Base-by-base conservation (phyloP, 768 basidiomycete genomes). In the Tulasnella sp. region DNA sequence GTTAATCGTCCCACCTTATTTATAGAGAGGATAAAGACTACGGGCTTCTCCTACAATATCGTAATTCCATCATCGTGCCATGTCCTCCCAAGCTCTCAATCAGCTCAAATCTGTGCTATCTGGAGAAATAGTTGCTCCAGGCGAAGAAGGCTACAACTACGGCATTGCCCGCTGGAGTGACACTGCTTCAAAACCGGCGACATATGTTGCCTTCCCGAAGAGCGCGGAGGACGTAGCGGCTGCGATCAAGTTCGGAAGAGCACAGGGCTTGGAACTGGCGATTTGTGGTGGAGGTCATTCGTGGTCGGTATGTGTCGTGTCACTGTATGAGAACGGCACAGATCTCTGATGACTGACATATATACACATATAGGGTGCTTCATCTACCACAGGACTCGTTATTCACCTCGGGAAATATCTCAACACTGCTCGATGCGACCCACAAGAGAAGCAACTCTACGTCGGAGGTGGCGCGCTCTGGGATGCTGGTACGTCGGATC, bases 361-460 rank as follows among this genome's bases (percentile, higher is more conserved):
- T 14, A 19, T 34, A 86, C 73, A 82, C 77, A 73, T 81, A 2
- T 75, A 81, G 29, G 84, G 83, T 7, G 79, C 83, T 6, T 71
- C 69, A 17, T 59, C 69, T 11, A 35, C 29, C 8, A 44, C 34
- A 17, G 69, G 69, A 17, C 62, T 71, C 22, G 69, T 71, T 17
- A 71, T 71, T 22, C 29, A 71, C 35, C 16, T 71, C 11, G 44
- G 47, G 35, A 71, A 71, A 41, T 65, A 65, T 17, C 14, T 71
- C 26, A 71, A 71, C 62, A 44, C 29, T 26, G 59, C 59, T 5
- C 44, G 69, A 6, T 34, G 32, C 14, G 69, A 71, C 19, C 44
- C 69, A 29, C 9, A 71, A 5, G 41, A 52, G 22, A 67, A 59
- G 14, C 16, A 67, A 29, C 36, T 44, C 29, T 62, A 62, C 34